Percentiles rank a stretch among this genome's conserved stretches.
Evolutionary conservation across 2,329 filamentous ascomycete species (phyloP).

Genomic region (Aspergillus uvarum): DNA sequence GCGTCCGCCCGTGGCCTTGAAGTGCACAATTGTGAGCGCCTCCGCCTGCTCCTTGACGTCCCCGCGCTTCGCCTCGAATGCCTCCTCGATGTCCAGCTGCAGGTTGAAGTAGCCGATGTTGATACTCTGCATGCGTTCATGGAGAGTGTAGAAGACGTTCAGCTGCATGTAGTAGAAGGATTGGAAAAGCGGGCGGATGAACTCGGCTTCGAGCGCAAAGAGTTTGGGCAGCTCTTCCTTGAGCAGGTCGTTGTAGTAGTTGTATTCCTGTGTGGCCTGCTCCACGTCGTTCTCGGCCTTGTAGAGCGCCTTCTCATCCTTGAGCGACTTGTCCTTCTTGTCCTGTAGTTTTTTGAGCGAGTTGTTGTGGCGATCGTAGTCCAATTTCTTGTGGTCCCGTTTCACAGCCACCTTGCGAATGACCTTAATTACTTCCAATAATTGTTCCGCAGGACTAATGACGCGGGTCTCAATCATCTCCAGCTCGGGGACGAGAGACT

Average conservation of each 20-base stretch:
- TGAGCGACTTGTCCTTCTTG: slow-evolving; percentile 93
- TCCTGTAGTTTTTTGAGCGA: slow-evolving; percentile 92
- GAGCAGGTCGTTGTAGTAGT: slow-evolving; percentile 95
- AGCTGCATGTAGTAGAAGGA: slow-evolving; percentile 99
- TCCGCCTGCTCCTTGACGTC: slow-evolving; percentile 88
- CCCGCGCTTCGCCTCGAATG: slow-evolving; percentile 83
- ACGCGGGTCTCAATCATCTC: slow-evolving; percentile 96
- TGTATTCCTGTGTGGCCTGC: slow-evolving; percentile 88
- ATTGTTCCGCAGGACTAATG: slow-evolving; percentile 87
- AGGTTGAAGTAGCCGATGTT: slow-evolving; percentile 98
- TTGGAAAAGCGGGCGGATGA: slow-evolving; percentile 95
- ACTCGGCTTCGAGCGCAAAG: slow-evolving; percentile 85
- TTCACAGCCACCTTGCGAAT: slow-evolving; percentile 87
- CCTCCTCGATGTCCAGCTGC: slow-evolving; percentile 84
- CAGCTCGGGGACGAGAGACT: slow-evolving; percentile 82
- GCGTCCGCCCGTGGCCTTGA: slow-evolving; percentile 76
- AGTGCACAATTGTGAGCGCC: slow-evolving; percentile 79
- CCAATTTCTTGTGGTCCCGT: slow-evolving; percentile 95
- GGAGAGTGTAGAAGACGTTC: slow-evolving; percentile 97
- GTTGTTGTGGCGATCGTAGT: slow-evolving; percentile 84
- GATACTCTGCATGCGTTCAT: slow-evolving; percentile 95
- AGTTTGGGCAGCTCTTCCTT: slow-evolving; percentile 94
- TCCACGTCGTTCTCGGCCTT: slow-evolving; percentile 92
- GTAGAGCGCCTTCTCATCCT: slow-evolving; percentile 97
- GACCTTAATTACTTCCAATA: slow-evolving; percentile 91